A percentile compares a stretch with the other conserved stretches of the same genome.
These are phyloP conservation scores for Backusella liffmaniae DNA, from an alignment of 192 early-diverging fungal genomes.

Conservation along the genomic window DNA sequence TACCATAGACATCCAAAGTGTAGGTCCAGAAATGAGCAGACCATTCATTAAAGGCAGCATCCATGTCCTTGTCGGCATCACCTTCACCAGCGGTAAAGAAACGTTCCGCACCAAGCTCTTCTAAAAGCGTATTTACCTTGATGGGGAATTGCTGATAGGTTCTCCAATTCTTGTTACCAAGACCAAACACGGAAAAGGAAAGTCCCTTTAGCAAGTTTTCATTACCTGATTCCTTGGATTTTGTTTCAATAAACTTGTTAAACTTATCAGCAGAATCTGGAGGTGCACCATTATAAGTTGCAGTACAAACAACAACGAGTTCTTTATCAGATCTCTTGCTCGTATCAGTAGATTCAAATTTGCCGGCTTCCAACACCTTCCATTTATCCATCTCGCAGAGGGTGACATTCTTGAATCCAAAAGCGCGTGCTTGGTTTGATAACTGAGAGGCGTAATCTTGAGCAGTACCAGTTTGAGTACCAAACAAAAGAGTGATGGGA, in stretches of 20 bases:
- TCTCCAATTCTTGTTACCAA: slow-evolving; percentile 57
- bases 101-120: slow-evolving; percentile 45
- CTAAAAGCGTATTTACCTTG: slow-evolving; percentile 40
- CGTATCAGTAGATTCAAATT: slow-evolving; percentile 4
- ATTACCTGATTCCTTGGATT: slow-evolving; percentile 14
- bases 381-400: slow-evolving; percentile 42
- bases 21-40: slow-evolving; percentile 34
- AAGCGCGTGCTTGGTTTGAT: slow-evolving; percentile 27
- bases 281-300: slow-evolving; percentile 41
- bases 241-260: slow-evolving; percentile 27
- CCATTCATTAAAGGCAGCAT: slow-evolving; percentile 28
- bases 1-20: slow-evolving; percentile 15
- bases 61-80: slow-evolving; percentile 47
- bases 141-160: slow-evolving; percentile 58
- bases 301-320: slow-evolving; percentile 31
- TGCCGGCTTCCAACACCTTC: slow-evolving; percentile 28
- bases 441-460: slow-evolving; percentile 50
- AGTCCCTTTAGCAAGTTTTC: slow-evolving; percentile 37
- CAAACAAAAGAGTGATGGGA: slow-evolving; percentile 48
- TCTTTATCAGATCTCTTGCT: slow-evolving; percentile 7
- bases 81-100: slow-evolving; percentile 42
- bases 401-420: slow-evolving; percentile 38
- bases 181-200: slow-evolving; percentile 54
- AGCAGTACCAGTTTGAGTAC: slow-evolving; percentile 53
- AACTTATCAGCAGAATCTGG: slow-evolving; percentile 53